Percentiles rank a stretch among this genome's conserved stretches.
Conservation (phyloP, 331 rosid species). For the Telfairia occidentalis region DNA sequence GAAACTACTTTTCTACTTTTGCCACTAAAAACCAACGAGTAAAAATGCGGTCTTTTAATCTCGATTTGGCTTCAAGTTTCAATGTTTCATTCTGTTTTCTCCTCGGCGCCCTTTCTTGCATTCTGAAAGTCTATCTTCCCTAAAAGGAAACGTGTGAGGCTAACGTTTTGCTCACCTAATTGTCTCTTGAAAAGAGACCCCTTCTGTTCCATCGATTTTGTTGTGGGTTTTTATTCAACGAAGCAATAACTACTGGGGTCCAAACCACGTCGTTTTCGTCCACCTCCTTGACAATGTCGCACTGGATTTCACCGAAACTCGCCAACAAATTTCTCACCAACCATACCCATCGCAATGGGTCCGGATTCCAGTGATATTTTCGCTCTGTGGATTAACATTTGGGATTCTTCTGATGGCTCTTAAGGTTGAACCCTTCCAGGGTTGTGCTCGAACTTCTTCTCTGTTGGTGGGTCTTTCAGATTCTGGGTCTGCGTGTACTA, state of each 20-base stretch:
- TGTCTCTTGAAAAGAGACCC: background rate
- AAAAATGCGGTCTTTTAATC: background rate
- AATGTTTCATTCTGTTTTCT: no score
- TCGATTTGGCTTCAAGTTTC: background rate
- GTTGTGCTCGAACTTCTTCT: constrained; percentile 24
- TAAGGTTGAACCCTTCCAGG: constrained; percentile 27
- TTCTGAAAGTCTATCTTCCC: background rate
- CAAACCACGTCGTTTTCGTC: constrained; percentile 28
- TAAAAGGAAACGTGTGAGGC: constrained; percentile 31
- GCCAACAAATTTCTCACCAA: constrained; percentile 31
- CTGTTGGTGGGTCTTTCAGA: constrained; percentile 21
- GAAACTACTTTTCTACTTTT: background rate
- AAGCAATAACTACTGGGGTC: constrained; percentile 28
- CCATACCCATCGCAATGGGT: constrained; percentile 22
- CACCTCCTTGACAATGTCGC: constrained; percentile 35
- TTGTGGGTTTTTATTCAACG: background rate
- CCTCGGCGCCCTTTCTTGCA: no score
- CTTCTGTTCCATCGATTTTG: background rate
- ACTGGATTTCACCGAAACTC: constrained; percentile 26
- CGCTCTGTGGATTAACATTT: background rate
- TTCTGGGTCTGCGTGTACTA: constrained; percentile 17
- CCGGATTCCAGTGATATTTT: constrained; percentile 15
- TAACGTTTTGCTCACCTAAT: constrained; percentile 52
- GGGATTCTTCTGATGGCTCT: constrained; percentile 44
- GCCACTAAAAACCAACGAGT: background rate